phyloP scores from a whole-genome alignment of 2,329 filamentous ascomycete species.

The Claviceps sp. region DNA sequence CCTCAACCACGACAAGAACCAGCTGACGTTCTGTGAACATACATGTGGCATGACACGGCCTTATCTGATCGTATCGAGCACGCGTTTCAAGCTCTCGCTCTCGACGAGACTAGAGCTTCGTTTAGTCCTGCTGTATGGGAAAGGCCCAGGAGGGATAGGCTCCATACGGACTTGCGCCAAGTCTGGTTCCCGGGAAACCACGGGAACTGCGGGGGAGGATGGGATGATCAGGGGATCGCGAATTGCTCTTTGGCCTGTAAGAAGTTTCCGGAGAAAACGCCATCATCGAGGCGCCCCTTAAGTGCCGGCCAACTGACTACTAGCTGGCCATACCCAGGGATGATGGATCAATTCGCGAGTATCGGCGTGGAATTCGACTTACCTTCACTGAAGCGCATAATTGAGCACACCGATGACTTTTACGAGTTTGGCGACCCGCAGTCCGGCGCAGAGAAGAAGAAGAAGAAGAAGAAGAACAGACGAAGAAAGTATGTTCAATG shows the following conservation, averaged over 20 bases:
- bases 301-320: no score
- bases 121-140: slow-evolving; percentile 46
- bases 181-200: slow-evolving; percentile 61
- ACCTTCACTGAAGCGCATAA: slow-evolving; percentile 26
- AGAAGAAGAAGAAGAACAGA: slow-evolving; percentile 3
- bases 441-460: slow-evolving; percentile 4
- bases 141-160: slow-evolving; percentile 22
- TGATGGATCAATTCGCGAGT: slow-evolving; percentile 42
- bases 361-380: slow-evolving; percentile 36
- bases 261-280: slow-evolving; percentile 6
- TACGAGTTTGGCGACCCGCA: slow-evolving; percentile 14
- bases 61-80: slow-evolving; percentile 39
- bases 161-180: slow-evolving; percentile 32
- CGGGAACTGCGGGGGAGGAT: slow-evolving; percentile 57
- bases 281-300: no score
- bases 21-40: slow-evolving; percentile 25
- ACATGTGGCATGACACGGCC: slow-evolving; percentile 39
- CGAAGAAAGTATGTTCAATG: slow-evolving; percentile 15
- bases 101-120: slow-evolving; percentile 41
- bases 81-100: slow-evolving; percentile 44
- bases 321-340: slow-evolving; percentile 23
- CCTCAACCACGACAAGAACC: neutral
- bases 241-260: slow-evolving; percentile 26
- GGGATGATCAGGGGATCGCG: slow-evolving; percentile 35
- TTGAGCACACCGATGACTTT: slow-evolving; percentile 19